phyloP scores from a whole-genome alignment of 75 land plant species.

The Ceratopteris richardii region DNA sequence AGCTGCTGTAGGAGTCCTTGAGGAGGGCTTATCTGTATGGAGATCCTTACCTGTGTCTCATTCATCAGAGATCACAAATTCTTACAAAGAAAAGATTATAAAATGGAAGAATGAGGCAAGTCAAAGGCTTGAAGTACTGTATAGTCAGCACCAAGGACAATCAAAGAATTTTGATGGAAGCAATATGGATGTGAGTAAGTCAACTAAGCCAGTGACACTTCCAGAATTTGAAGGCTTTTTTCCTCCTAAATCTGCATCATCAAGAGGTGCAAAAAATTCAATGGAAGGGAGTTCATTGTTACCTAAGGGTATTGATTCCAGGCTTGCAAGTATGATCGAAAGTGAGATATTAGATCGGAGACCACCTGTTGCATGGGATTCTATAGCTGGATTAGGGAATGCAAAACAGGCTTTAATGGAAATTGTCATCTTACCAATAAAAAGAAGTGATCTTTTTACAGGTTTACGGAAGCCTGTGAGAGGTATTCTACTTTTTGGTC shows the following conservation, averaged over 20 bases:
- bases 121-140: constrained; percentile 55
- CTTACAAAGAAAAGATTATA: constrained; percentile 63
- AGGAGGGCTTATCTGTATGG: constrained; percentile 46
- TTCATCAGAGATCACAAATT: constrained; percentile 54
- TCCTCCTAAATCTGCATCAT: not conserved
- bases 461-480: constrained; percentile 90
- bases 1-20: constrained; percentile 49
- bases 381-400: constrained; percentile 91
- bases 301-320: constrained; percentile 49
- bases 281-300: not conserved
- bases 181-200: not conserved
- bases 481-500: constrained; percentile 97
- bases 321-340: constrained; percentile 73
- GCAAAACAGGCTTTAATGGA: constrained; percentile 94
- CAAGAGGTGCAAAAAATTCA: not conserved
- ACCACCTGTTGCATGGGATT: constrained; percentile 92
- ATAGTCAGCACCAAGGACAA: not conserved
- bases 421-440: constrained; percentile 93
- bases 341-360: constrained; percentile 79
- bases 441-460: constrained; percentile 83
- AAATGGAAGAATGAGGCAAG: constrained; percentile 69
- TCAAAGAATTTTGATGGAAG: not conserved
- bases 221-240: not conserved
- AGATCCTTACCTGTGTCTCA: constrained; percentile 14
- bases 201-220: not conserved